These are phyloP conservation scores for Backusella morwellensis DNA, from an alignment of 192 early-diverging fungal genomes.

Conservation along the genomic window DNA sequence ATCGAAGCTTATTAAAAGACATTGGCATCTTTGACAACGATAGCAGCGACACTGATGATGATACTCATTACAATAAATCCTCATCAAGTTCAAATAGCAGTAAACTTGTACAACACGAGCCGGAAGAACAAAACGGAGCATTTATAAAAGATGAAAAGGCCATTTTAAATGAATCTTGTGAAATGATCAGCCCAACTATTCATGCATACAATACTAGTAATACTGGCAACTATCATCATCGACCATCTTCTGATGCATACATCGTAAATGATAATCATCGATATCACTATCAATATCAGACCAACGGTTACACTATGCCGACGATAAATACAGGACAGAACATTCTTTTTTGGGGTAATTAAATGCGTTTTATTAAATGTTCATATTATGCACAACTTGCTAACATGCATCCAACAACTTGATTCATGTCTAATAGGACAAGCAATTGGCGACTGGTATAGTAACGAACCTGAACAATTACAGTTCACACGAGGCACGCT, in stretches of 20 bases:
- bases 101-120: neutral
- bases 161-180: neutral
- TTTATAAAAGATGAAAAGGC: conserved; percentile 8
- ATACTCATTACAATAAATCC: neutral
- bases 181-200: neutral
- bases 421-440: conserved; percentile 30
- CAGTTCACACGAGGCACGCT: conserved; percentile 40
- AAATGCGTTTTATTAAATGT: neutral
- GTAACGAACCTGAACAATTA: conserved; percentile 41
- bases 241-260: neutral
- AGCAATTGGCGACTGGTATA: conserved; percentile 43
- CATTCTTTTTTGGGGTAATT: conserved; percentile 19
- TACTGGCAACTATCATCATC: neutral
- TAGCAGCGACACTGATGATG: neutral
- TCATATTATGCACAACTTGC: neutral
- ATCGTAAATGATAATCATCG: neutral
- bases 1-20: conserved; percentile 11
- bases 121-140: neutral
- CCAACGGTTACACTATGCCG: neutral
- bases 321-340: neutral
- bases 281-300: neutral
- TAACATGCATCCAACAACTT: neutral
- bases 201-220: neutral
- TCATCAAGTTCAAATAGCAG: neutral
- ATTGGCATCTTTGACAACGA: conserved; percentile 2